Conservation (phyloP, 148 eudicot species). For the Talinum fruticosum region DNA sequence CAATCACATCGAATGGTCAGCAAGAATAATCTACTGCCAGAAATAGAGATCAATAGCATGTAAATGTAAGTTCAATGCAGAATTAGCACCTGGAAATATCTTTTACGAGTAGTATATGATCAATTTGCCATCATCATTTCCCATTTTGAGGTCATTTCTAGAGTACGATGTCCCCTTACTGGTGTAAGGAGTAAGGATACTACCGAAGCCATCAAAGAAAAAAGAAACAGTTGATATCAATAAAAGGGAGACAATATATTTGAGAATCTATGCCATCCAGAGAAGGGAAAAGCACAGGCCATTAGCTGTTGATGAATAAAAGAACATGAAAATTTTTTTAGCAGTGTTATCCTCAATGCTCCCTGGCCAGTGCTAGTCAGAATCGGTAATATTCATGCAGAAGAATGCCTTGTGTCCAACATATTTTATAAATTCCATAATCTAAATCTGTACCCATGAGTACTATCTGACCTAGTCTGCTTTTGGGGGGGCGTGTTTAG, state of each 20-base stretch:
- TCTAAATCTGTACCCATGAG: no score
- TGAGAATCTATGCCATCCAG: not conserved
- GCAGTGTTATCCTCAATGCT: no score
- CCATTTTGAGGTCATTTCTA: slow-evolving; percentile 74
- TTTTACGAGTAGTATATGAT: slow-evolving; percentile 71
- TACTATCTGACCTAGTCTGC: no score
- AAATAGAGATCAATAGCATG: not conserved
- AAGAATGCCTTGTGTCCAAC: not conserved
- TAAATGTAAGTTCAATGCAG: slow-evolving; percentile 7
- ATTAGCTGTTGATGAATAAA: not conserved
- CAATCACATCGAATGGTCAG: not conserved
- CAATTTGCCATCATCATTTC: slow-evolving; percentile 79
- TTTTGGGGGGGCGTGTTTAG: no score
- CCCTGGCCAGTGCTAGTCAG: no score
- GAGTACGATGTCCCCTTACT: slow-evolving; percentile 80
- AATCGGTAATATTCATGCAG: not conserved
- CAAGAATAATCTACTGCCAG: slow-evolving; percentile 6
- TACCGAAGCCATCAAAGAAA: slow-evolving; percentile 24
- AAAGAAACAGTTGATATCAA: slow-evolving; percentile 11
- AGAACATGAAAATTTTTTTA: not conserved
- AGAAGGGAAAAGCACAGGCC: no score
- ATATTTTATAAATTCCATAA: not conserved
- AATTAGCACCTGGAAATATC: slow-evolving; percentile 62
- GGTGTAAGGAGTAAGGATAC: slow-evolving; percentile 78
- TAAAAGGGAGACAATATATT: not conserved